A percentile compares a stretch with the other conserved stretches of the same genome.
phyloP scores from a whole-genome alignment of 1,284 basidiomycete genomes.

The Microbotryum silenes-acaulis region DNA sequence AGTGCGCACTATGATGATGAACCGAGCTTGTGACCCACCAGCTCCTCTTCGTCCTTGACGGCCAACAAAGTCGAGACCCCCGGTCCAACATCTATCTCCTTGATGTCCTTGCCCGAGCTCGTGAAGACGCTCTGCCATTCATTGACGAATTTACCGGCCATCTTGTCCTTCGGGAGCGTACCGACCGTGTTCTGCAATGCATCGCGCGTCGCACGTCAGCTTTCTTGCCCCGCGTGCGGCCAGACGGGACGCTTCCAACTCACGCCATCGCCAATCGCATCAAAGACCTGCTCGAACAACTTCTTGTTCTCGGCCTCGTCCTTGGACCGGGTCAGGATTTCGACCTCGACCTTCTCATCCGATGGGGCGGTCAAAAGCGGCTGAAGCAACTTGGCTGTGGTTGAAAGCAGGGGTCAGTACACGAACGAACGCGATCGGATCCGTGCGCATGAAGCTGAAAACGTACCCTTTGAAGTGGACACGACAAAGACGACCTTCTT shows the following conservation, averaged over 20 bases:
- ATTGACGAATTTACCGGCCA: conserved; percentile 66
- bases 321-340: conserved; percentile 40
- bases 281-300: conserved; percentile 38
- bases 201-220: neutral
- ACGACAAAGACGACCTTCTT: conserved; percentile 69
- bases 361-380: conserved; percentile 24
- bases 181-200: conserved; percentile 51
- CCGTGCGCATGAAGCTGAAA: conserved; percentile 13
- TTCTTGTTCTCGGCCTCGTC: conserved; percentile 41
- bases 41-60: conserved; percentile 82
- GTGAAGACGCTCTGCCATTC: conserved; percentile 59
- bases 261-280: conserved; percentile 29
- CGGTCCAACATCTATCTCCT: conserved; percentile 67
- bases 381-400: conserved; percentile 32
- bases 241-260: neutral
- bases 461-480: conserved; percentile 75
- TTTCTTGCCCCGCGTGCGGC: neutral
- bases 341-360: conserved; percentile 33
- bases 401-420: neutral
- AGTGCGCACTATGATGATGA: neutral
- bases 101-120: conserved; percentile 43
- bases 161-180: conserved; percentile 64
- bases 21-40: conserved; percentile 50
- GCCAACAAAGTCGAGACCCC: conserved; percentile 72
- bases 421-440: neutral